Evolutionary conservation across 2,329 filamentous ascomycete genomes (phyloP), one percentile per base, ranked within the genome.

Genomic region (Claviceps spartinae): DNA sequence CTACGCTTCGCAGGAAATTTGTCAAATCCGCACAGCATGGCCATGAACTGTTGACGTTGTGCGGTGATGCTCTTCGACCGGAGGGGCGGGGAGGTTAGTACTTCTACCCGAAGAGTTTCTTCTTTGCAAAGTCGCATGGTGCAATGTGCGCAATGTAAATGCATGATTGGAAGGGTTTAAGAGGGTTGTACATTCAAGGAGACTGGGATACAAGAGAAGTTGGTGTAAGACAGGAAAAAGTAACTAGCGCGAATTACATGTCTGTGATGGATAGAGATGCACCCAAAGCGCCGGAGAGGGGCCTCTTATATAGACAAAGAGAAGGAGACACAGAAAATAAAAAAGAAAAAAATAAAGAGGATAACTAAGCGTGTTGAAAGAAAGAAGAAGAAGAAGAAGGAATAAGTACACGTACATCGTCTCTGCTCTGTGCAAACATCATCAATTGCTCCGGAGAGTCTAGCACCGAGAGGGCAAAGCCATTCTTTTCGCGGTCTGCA

Each of bases 401-500:
- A 34, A 26, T 6, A 18, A n/a, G 24, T 14, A 24, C 3, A 69
- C 76, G 58, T 61, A 83, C 80, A 57, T 80, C 74, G 36, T 71
- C 70, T 34, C 70, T 69, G 56, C 73, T 73, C 56, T 76, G 71
- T 2, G 80, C 76, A 43, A 78, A 73, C 69, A 79, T 79, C 70
- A 80, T 77, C 47, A 83, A 65, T 52, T 77, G 65, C 59, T 82
- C 79, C 0, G 78, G 79, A 26, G 64, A 73, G 56, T 79, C 75
- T 2, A 83, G 70, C 41, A 82, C 71, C 11, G 73, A 67, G 20
- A 74, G 67, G 13, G 79, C 79, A 55, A 72, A 69, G 45, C 73
- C 69, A 14, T 73, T 71, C 4, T 67, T 65, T 55, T 78, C 72
- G 4, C 62, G 58, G 14, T 65, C 63, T 47, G 65, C 65, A 54